Evolutionary conservation across 2,329 filamentous ascomycete species (phyloP).

Genomic region (Penicillium italicum): DNA sequence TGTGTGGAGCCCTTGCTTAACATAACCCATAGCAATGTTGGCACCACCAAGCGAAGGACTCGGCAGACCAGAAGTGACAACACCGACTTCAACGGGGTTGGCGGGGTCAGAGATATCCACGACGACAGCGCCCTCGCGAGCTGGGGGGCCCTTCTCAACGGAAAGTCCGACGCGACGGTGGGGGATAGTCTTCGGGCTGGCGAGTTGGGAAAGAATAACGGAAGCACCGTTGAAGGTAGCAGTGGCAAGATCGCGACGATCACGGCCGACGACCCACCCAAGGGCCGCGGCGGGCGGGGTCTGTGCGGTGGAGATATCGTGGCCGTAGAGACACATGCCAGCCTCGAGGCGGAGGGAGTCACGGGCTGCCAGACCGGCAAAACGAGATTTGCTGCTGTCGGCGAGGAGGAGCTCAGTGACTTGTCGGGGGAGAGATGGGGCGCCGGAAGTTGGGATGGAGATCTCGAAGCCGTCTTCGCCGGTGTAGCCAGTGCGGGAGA

Average conservation of each 20-base stretch:
- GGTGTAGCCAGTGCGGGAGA: slow-evolving; percentile 90
- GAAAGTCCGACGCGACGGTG: slow-evolving; percentile 76
- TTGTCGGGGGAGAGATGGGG: slow-evolving; percentile 42
- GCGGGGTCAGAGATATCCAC: slow-evolving; percentile 52
- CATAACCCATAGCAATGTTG: slow-evolving; percentile 96
- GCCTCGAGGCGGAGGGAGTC: slow-evolving; percentile 93
- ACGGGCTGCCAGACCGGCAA: slow-evolving; percentile 84
- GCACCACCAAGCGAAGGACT: slow-evolving; percentile 73
- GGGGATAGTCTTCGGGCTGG: slow-evolving; percentile 57
- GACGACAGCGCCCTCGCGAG: slow-evolving; percentile 82
- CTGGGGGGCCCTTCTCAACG: slow-evolving; percentile 75
- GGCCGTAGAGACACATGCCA: slow-evolving; percentile 99
- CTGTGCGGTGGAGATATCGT: slow-evolving; percentile 80
- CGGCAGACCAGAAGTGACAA: slow-evolving; percentile 84
- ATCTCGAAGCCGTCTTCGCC: slow-evolving; percentile 99
- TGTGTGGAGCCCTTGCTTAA: slow-evolving; percentile 78
- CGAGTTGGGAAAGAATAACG: slow-evolving; percentile 70
- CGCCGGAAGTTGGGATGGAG: slow-evolving; percentile 68
- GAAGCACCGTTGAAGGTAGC: slow-evolving; percentile 84
- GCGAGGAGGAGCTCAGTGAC: slow-evolving; percentile 68
- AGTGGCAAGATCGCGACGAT: slow-evolving; percentile 55
- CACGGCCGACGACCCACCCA: slow-evolving; percentile 80
- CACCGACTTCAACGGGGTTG: slow-evolving; percentile 61
- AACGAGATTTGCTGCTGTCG: slow-evolving; percentile 63
- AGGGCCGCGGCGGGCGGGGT: slow-evolving; percentile 66